Base-by-base conservation (phyloP, 768 basidiomycete genomes). In the Artomyces pyxidatus region DNA sequence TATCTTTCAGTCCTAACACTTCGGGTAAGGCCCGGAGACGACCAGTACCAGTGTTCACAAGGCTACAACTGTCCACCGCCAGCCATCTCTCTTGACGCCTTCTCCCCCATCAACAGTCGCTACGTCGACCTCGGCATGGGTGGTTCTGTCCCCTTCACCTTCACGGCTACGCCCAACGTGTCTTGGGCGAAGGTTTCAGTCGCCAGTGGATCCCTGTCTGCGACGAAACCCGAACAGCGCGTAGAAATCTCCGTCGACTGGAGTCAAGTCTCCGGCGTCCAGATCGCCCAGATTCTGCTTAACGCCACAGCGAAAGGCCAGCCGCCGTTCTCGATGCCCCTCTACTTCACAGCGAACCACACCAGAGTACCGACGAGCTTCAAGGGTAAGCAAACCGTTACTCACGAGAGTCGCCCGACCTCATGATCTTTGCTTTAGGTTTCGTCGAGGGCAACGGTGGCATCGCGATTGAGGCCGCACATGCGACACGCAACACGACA, bases 381-480 rank as follows among this genome's bases (percentile, higher is more conserved):
- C 64, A 73, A 71, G 55, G 80, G 80, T 75, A 47, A 11, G 65
- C n/a, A n/a, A n/a, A n/a, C n/a, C n/a, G n/a, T n/a, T n/a, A n/a
- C n/a, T n/a, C n/a, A n/a, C n/a, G n/a, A n/a, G n/a, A n/a, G n/a
- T n/a, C n/a, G n/a, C n/a, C n/a, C n/a, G n/a, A n/a, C n/a, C n/a
- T n/a, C n/a, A n/a, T n/a, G n/a, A n/a, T n/a, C n/a, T n/a, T n/a
- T n/a, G n/a, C 29, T 29, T 39, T 56, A 58, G 80, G 81, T 3
- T 80, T 83, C 54, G 74, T 86, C 22, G 81, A 85, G 54, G 78
- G 74, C 19, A 71, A 77, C 38, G 81, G 82, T 11, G 76, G 72
- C 17, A 68, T 86, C 35, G 77, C 79, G 1, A 81, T 85, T 25
- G 82, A 87, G 57, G 83, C 82, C 30, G 77, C 71, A 2, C 83